Conservation (phyloP, 129 eudicot species). For the Helianthus tuberosus region DNA sequence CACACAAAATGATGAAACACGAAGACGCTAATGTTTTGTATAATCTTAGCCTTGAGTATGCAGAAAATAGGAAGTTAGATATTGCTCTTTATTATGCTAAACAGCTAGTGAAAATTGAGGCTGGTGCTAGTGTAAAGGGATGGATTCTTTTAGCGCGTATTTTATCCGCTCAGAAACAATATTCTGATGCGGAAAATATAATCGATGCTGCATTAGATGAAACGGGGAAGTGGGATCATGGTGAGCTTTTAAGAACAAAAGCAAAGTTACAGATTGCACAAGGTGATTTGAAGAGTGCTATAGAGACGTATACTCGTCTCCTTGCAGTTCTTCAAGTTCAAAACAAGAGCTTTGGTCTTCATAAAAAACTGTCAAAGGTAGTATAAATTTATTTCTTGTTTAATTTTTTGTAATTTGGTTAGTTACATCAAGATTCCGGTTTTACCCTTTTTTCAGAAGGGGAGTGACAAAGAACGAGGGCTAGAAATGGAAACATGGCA, state of each 20-base stretch:
- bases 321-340: constrained; percentile 94
- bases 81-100: constrained; percentile 78
- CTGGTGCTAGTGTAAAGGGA: constrained; percentile 66
- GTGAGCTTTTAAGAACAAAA: constrained; percentile 75
- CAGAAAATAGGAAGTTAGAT: constrained; percentile 88
- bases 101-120: constrained; percentile 64
- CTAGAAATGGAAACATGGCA: constrained; percentile 97
- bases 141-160: constrained; percentile 92
- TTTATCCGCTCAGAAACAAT: constrained; percentile 84
- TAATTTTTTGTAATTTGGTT: constrained; percentile 2
- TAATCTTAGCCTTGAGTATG: constrained; percentile 75
- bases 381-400: background rate
- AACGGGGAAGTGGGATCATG: constrained; percentile 94
- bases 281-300: constrained; percentile 59
- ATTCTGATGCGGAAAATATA: constrained; percentile 73
- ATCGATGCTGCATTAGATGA: constrained; percentile 85
- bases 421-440: background rate
- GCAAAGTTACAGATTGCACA: constrained; percentile 82
- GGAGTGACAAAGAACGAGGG: constrained; percentile 37
- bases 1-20: constrained; percentile 41
- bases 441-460: constrained; percentile 41
- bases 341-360: constrained; percentile 57
- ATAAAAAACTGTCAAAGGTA: constrained; percentile 57
- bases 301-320: constrained; percentile 81
- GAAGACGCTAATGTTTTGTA: constrained; percentile 51